Evolutionary conservation across 179 eudicot genomes (phyloP).

Genomic region (Camellia oleifera): DNA sequence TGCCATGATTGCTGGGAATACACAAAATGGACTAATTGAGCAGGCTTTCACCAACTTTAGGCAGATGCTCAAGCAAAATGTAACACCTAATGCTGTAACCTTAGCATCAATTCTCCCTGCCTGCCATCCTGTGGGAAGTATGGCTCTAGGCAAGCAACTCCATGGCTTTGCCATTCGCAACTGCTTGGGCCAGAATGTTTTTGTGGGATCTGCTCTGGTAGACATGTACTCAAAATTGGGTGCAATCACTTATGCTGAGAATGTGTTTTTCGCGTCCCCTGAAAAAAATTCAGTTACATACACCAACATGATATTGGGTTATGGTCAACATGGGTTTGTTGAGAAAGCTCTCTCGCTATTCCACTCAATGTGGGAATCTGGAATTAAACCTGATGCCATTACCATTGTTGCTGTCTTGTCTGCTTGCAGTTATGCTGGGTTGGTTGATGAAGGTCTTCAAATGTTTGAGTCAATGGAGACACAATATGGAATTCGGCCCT

Average conservation of each 20-base stretch:
- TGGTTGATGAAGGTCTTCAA: slow-evolving; percentile 56
- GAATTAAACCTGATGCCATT: slow-evolving; percentile 45
- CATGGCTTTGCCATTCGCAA: slow-evolving; percentile 52
- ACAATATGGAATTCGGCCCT: slow-evolving; percentile 43
- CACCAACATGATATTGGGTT: slow-evolving; percentile 62
- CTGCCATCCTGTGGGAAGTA: slow-evolving; percentile 41
- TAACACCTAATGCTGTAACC: slow-evolving; percentile 43
- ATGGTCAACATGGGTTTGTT: slow-evolving; percentile 63
- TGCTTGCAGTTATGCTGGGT: slow-evolving; percentile 64
- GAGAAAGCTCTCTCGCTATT: slow-evolving; percentile 44
- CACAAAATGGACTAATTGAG: slow-evolving; percentile 40
- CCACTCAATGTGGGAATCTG: slow-evolving; percentile 38
- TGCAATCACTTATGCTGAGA: slow-evolving; percentile 43
- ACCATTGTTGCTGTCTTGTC: slow-evolving; percentile 59
- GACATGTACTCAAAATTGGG: slow-evolving; percentile 61
- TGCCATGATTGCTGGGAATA: slow-evolving; percentile 43
- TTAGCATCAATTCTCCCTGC: slow-evolving; percentile 56
- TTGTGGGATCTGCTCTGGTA: slow-evolving; percentile 49
- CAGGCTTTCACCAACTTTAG: slow-evolving; percentile 41
- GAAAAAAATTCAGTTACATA: slow-evolving; percentile 50
- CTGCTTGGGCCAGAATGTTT: slow-evolving; percentile 36
- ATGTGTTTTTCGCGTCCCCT: slow-evolving; percentile 34
- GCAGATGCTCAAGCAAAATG: slow-evolving; percentile 35
- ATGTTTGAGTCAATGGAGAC: slow-evolving; percentile 52
- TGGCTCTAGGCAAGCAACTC: slow-evolving; percentile 44